These are phyloP conservation scores for Gossypium laxum DNA, from an alignment of 441 rosid genomes.

Conservation along the genomic window DNA sequence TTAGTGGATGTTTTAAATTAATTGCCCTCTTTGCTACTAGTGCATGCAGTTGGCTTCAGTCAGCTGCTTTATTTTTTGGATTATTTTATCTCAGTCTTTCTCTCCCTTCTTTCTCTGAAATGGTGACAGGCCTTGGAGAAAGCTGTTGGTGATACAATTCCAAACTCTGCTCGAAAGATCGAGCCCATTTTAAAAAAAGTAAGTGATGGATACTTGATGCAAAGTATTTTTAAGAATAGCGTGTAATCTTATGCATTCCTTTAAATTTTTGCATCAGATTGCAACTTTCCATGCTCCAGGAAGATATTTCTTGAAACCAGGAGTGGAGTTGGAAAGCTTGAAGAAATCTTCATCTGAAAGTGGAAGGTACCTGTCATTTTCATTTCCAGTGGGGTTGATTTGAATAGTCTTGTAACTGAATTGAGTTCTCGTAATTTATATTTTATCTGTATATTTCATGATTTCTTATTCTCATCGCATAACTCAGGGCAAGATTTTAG, in stretches of 20 bases:
- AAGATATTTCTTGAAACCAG: slow-evolving; percentile 64
- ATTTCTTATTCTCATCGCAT: neutral
- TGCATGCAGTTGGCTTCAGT: neutral
- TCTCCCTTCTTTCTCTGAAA: slow-evolving; percentile 13
- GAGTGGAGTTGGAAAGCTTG: slow-evolving; percentile 48
- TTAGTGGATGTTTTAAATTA: slow-evolving; percentile 7
- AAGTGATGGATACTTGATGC: slow-evolving; percentile 27
- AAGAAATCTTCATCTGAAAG: slow-evolving; percentile 59
- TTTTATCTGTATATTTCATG: slow-evolving; percentile 6
- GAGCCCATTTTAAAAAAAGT: slow-evolving; percentile 67
- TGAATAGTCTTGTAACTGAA: neutral
- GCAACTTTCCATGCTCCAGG: slow-evolving; percentile 71
- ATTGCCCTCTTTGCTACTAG: slow-evolving; percentile 7
- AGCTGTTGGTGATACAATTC: slow-evolving; percentile 58
- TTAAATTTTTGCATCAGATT: slow-evolving; percentile 51
- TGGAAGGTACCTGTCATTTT: slow-evolving; percentile 53
- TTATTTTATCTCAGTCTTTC: slow-evolving; percentile 9
- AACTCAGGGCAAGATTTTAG: neutral
- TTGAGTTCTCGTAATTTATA: neutral
- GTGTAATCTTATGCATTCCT: slow-evolving; percentile 24
- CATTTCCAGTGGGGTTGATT: slow-evolving; percentile 9
- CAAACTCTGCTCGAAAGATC: slow-evolving; percentile 51
- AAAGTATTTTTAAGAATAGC: slow-evolving; percentile 13
- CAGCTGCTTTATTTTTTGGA: neutral
- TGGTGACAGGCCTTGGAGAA: slow-evolving; percentile 64